Evolutionary conservation across 345 rosid species (phyloP).

Genomic region (Hibiscus mutabilis): DNA sequence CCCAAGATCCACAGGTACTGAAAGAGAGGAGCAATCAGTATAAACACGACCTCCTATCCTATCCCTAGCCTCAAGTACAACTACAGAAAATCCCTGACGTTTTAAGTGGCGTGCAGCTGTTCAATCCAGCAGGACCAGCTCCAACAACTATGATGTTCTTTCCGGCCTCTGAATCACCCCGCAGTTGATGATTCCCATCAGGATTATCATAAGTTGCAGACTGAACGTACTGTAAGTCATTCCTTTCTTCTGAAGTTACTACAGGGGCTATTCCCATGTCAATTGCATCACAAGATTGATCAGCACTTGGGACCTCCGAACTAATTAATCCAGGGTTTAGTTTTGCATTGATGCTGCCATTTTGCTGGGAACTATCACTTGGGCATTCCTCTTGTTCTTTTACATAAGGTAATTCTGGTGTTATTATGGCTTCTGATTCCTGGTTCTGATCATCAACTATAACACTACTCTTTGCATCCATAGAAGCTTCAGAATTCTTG

Average conservation of each 20-base stretch:
- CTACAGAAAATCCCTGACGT: conserved; percentile 91
- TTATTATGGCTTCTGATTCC: conserved; percentile 26
- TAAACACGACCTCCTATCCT: conserved; percentile 97
- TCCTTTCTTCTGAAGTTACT: conserved; percentile 27
- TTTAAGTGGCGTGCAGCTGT: conserved; percentile 94
- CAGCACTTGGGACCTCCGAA: conserved; percentile 28
- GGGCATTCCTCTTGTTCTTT: conserved; percentile 27
- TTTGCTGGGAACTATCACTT: conserved; percentile 27
- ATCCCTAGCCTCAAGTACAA: conserved; percentile 85
- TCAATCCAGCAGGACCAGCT: conserved; percentile 99
- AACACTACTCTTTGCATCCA: conserved; percentile 43
- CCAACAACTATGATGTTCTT: conserved; percentile 80
- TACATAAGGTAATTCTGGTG: conserved; percentile 26
- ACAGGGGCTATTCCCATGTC: conserved; percentile 26
- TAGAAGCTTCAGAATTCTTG: conserved; percentile 41
- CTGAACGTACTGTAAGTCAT: conserved; percentile 31
- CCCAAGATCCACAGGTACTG: conserved; percentile 99
- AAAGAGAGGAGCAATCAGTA: conserved; percentile 91
- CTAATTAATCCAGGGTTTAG: conserved; percentile 18
- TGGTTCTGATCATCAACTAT: conserved; percentile 31
- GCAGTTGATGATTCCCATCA: conserved; percentile 21
- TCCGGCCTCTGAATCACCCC: conserved; percentile 34
- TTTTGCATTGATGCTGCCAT: conserved; percentile 22
- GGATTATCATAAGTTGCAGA: conserved; percentile 31
- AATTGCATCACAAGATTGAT: conserved; percentile 16